Evolutionary conservation across 2,329 filamentous ascomycete genomes (phyloP).

Genomic region (Ceratocystis harringtonii): DNA sequence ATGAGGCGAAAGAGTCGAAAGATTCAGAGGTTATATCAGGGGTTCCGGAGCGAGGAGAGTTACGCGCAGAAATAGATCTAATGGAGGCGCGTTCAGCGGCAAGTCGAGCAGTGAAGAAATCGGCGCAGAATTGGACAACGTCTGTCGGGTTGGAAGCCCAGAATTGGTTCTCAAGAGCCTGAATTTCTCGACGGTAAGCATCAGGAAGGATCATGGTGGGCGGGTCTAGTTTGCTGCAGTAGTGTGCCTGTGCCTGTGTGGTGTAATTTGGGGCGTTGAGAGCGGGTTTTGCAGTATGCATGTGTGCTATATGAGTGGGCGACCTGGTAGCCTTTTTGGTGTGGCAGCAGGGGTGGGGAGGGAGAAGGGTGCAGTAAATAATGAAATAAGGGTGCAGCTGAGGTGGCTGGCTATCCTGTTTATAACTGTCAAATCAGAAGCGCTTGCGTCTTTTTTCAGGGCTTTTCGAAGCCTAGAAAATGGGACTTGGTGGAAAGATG

Average conservation of each 20-base stretch:
- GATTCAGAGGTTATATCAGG: conserved; percentile 12
- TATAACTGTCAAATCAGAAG: not conserved
- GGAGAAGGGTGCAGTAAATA: not conserved
- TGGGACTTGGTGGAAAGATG: not conserved
- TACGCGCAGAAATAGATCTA: conserved; percentile 13
- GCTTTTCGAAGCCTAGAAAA: conserved; percentile 2
- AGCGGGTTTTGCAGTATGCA: conserved; percentile 3
- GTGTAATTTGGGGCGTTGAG: conserved; percentile 1
- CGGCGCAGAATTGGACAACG: conserved; percentile 55
- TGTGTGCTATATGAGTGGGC: not conserved
- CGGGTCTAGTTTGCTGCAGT: not conserved
- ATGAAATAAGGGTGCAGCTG: conserved; percentile 5
- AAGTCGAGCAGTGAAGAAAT: conserved; percentile 51
- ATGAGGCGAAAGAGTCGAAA: conserved; percentile 14
- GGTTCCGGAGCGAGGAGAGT: conserved; percentile 16
- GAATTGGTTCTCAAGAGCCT: conserved; percentile 47
- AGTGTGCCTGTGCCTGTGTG: conserved; percentile 7
- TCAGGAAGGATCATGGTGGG: conserved; percentile 32
- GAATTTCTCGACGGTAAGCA: conserved; percentile 47
- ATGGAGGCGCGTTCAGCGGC: conserved; percentile 42
- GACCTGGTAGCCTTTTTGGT: not conserved
- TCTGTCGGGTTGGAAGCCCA: conserved; percentile 44
- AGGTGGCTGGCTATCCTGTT: not conserved
- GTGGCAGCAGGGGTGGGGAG: conserved; percentile 4
- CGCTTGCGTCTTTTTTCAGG: conserved; percentile 4